A percentile compares a stretch with the other conserved stretches of the same genome.
phyloP scores from a whole-genome alignment of 2,329 filamentous ascomycete species.

The Diaporthe ilicicola region DNA sequence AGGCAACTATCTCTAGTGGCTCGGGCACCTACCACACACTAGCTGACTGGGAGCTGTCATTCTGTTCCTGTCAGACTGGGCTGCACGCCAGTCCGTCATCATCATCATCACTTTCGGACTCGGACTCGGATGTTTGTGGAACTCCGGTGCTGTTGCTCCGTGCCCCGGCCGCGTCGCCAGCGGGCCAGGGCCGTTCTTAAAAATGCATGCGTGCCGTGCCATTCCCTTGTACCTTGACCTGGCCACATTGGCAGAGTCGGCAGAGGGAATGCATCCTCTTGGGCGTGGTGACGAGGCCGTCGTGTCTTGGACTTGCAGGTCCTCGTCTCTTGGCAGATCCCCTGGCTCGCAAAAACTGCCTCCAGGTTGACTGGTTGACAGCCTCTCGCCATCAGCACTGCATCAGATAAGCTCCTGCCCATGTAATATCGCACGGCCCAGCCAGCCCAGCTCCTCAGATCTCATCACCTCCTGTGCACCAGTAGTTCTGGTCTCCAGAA shows the following conservation, averaged over 20 bases:
- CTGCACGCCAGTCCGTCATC: not conserved
- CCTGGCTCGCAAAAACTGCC: not conserved
- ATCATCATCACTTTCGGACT: constrained; percentile 13
- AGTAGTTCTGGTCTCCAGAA: not conserved
- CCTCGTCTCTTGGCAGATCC: not conserved
- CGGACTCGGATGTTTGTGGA: not conserved
- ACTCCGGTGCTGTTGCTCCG: not conserved
- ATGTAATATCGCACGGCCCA: constrained; percentile 16
- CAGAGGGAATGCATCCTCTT: not conserved
- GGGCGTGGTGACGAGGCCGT: not conserved
- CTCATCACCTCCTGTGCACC: not conserved
- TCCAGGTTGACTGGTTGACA: not conserved
- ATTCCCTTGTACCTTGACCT: not conserved
- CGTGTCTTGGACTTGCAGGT: not conserved
- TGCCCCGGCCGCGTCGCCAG: not conserved
- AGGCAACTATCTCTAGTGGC: not conserved
- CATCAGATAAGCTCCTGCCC: not conserved
- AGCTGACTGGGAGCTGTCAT: not conserved
- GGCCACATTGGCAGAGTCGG: not conserved
- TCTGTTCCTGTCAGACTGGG: not conserved
- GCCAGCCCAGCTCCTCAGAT: constrained; percentile 13
- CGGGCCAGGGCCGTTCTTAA: not conserved
- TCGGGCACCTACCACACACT: not conserved
- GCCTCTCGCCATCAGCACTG: not conserved
- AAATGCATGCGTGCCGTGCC: not conserved